phyloP scores from a whole-genome alignment of 2,329 filamentous ascomycete species.

The Cercospora sp. region DNA sequence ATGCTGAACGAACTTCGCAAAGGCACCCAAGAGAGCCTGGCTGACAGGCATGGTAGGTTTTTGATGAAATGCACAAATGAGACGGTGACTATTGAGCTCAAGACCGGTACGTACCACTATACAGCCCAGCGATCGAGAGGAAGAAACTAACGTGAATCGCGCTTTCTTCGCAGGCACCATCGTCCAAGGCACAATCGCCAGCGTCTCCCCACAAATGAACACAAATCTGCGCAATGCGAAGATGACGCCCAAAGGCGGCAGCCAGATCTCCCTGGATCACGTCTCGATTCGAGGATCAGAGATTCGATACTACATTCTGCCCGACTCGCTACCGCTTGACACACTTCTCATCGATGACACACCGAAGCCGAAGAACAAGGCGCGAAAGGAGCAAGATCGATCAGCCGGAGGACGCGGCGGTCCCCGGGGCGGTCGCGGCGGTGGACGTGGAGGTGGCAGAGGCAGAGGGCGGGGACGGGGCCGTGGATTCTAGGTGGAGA shows the following conservation, averaged over 20 bases:
- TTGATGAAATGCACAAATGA: slow-evolving; percentile 99
- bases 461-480: slow-evolving; percentile 38
- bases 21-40: slow-evolving; percentile 44
- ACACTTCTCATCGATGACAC: slow-evolving; percentile 94
- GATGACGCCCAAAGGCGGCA: slow-evolving; percentile 88
- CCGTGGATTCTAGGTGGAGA: slow-evolving; percentile 23
- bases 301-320: slow-evolving; percentile 94
- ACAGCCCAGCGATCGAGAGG: neutral
- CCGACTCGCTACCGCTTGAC: slow-evolving; percentile 91
- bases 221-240: slow-evolving; percentile 93
- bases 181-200: slow-evolving; percentile 93
- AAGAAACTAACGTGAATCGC: slow-evolving; percentile 11
- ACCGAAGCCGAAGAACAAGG: slow-evolving; percentile 99
- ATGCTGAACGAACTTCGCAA: slow-evolving; percentile 51
- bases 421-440: slow-evolving; percentile 51
- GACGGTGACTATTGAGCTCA: slow-evolving; percentile 96
- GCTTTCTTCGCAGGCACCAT: slow-evolving; percentile 69
- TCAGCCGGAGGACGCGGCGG: slow-evolving; percentile 43
- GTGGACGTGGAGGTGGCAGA: slow-evolving; percentile 43
- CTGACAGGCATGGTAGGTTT: slow-evolving; percentile 64
- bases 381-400: slow-evolving; percentile 75
- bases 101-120: slow-evolving; percentile 70
- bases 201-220: slow-evolving; percentile 98
- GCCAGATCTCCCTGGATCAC: slow-evolving; percentile 83
- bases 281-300: slow-evolving; percentile 97